Evolutionary conservation across 2,329 filamentous ascomycete genomes (phyloP), one percentile per base, ranked within the genome.

Genomic region (Orbilia ellipsospora): DNA sequence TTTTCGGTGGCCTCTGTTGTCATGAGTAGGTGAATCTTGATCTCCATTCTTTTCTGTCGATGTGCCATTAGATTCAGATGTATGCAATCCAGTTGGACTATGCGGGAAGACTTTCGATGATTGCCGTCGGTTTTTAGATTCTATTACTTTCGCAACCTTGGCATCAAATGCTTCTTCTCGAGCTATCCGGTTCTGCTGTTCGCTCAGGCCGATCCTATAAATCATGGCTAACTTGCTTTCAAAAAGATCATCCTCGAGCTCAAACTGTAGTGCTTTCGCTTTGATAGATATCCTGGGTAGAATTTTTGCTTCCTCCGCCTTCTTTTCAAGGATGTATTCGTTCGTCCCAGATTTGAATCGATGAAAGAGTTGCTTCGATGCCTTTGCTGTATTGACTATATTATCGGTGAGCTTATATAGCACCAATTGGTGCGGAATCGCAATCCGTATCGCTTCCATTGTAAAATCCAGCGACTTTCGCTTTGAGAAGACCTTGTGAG

Each of bases 181-280:
- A 3, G 94, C 94, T 65, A 96, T 84, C 18, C 95, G 88, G 82
- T 98, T 95, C 81, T 90, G 90, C 82, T 98, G 94, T 82, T 99
- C 95, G 66, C 94, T 85, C 18, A 94, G 86, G 0, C 96, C 95
- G 54, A 92, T 89, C 36, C 94, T 90, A 82, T 98, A 99, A 61
- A 99, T 99, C 80, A 93, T 90, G 15, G 94, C 93, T 8, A 99
- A 85, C 81, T 97, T 98, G 92, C 94, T 99, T 82, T 99, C 95
- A 80, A 99, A 99, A 0, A 92, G 90, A 59, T 95, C 94, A 81
- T 99, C 95, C 83, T 99, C 95, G 42, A 99, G 86, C 80, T 98
- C 94, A 73, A 99, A 94, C 1, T 97, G 84, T 23, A 99, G 85
- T 4, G 91, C 92, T 79, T 92, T 91, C 65, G 90, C 91, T 61